Base-by-base conservation (phyloP, 2,329 filamentous ascomycete genomes). In the Stachybotrys elegans region DNA sequence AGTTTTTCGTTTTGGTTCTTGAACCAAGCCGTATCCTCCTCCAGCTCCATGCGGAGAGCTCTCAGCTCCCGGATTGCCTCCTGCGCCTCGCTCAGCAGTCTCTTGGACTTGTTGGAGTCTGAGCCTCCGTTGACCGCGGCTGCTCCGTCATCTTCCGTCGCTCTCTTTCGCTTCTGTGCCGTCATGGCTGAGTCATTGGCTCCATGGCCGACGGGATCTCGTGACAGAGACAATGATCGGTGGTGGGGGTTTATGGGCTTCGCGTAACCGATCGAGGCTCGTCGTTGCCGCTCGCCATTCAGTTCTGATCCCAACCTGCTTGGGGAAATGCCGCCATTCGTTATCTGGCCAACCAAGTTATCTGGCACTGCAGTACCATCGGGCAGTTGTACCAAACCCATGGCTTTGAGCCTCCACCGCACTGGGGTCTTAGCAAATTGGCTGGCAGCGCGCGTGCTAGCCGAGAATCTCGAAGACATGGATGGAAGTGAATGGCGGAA, bases 301-400 rank as follows among this genome's bases (percentile, higher is more conserved):
- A 53, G 1, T 49, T 52, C 56, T 7, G 44, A 49, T 8, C 69
- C 65, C 3, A 67, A 48, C 3, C 6, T 63, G 62, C 48, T 66
- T 69, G 21, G 67, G 67, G 37, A 67, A 63, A 43, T 63, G 59
- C 32, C 69, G 55, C 51, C 73, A 68, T 21, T 75, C 69, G 27
- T 67, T 53, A n/a, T n/a, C n/a, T n/a, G n/a, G n/a, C n/a, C n/a
- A 12, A 72, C 73, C 32, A 80, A 62, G 3, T 67, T 65, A 48
- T 79, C 75, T 6, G 75, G 76, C 3, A 78, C 52, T 48, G 73
- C 75, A 39, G 72, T 69, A n/a, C 76, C 69, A 48, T 79, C 70
- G 5, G 72, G 67, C 67, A 77, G 70, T 48, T 70, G 72, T 3
- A 76, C 72, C 16, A 79, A 66, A 9, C 70, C 71, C 70, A 73